phyloP scores from a whole-genome alignment of 73 alveolate genomes.

The Blepharisma stoltei region DNA sequence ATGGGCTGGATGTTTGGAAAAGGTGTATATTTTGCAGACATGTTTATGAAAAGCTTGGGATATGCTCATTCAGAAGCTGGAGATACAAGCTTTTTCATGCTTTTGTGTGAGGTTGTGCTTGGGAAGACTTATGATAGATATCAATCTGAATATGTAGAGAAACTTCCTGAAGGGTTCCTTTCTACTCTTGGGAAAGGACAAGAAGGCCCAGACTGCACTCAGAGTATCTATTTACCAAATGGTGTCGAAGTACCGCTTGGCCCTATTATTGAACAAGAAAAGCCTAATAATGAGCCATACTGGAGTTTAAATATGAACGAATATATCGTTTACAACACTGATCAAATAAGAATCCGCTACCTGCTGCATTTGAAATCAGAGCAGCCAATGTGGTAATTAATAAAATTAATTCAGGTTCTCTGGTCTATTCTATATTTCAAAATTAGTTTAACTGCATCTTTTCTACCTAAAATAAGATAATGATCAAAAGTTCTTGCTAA shows the following conservation, averaged over 20 bases:
- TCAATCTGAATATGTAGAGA: slow-evolving; percentile 44
- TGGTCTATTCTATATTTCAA: too few species aligned
- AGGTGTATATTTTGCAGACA: slow-evolving; percentile 93
- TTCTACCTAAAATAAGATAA: too few species aligned
- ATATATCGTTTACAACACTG: slow-evolving; percentile 81
- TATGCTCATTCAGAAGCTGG: slow-evolving; percentile 54
- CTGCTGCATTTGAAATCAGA: slow-evolving; percentile 44
- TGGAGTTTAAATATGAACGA: slow-evolving; percentile 49
- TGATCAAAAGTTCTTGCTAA: too few species aligned
- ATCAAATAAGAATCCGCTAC: slow-evolving; percentile 83
- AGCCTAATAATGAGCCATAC: slow-evolving; percentile 38
- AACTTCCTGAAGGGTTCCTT: slow-evolving; percentile 55
- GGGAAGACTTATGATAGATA: slow-evolving; percentile 70
- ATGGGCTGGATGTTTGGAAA: slow-evolving; percentile 87
- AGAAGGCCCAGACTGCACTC: slow-evolving; percentile 84
- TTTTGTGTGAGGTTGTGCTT: slow-evolving; percentile 93
- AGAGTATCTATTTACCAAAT: slow-evolving; percentile 74
- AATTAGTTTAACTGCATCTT: too few species aligned
- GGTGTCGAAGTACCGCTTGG: slow-evolving; percentile 95
- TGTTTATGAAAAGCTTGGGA: slow-evolving; percentile 59
- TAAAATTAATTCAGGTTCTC: too few species aligned
- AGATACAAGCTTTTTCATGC: slow-evolving; percentile 47
- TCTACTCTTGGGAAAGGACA: slow-evolving; percentile 67
- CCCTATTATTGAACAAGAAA: slow-evolving; percentile 17
- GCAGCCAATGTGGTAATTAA: too few species aligned